Base-by-base conservation (phyloP, 306 rosid genomes). In the Sesbania bispinosa region DNA sequence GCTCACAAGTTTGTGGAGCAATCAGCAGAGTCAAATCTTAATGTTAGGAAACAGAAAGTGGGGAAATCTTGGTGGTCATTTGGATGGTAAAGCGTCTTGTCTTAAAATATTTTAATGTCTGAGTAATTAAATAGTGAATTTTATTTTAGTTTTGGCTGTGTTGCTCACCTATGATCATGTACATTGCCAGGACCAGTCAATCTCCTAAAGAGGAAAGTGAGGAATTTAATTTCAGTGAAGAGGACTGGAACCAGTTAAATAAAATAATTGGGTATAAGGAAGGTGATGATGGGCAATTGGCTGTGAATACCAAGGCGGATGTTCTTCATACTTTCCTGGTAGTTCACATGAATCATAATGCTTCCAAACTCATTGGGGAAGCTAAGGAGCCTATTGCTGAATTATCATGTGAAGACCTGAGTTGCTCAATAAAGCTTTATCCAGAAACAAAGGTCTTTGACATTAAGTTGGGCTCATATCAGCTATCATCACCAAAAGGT, bases 211-310 rank as follows among this genome's bases (percentile, higher is more conserved):
- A 85, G 65, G 92, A 87, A 52, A 82, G 67, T 33, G 97, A 89
- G 68, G 87, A 84, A 73, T 85, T 91, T 77, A 77, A 71, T 70
- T 91, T 94, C 83, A 78, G 85, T 6, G 92, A 89, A 62, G 97
- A 94, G 82, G 99, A 94, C 70, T 91, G 90, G 99, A 84, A 89
- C 62, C 95, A 52, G 61, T 77, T 94, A 74, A 94, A 91, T 84
- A 76, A 81, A 82, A 83, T 94, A 80, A 94, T 94, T n/a, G 99
- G 99, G 75, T 91, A 94, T 57, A 94, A 83, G 88, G 99, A 91
- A 83, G 87, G 83, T 18, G 95, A 85, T 36, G 94, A 86, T 58
- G 71, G 43, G 58, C 86, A 79, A 73, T 80, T 85, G 19, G 78
- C 60, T 76, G 67, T 78, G 63, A 68, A 73, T 62, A 78, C 74